phyloP scores from a whole-genome alignment of 306 rosid species.

The Ziziphus jujuba region DNA sequence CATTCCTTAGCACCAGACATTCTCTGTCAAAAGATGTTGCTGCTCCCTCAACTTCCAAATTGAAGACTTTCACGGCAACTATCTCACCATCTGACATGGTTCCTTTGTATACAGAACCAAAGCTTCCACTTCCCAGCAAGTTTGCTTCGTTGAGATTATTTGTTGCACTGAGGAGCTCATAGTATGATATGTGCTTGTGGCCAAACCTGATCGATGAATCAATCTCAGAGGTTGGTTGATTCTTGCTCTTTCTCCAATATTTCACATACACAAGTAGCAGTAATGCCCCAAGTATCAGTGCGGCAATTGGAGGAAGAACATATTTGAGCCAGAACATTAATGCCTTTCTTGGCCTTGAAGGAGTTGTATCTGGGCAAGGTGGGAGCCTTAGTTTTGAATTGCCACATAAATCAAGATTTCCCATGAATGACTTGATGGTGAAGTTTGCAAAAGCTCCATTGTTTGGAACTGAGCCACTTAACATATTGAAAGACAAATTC shows the following conservation, averaged over 20 bases:
- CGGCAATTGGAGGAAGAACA: neutral
- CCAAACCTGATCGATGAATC: neutral
- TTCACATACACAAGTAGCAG: neutral
- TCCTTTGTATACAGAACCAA: no score
- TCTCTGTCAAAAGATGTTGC: no score
- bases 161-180: slow-evolving; percentile 27
- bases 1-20: no score
- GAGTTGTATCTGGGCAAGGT: slow-evolving; percentile 11
- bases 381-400: slow-evolving; percentile 22
- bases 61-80: no score
- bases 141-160: slow-evolving; percentile 10
- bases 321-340: neutral
- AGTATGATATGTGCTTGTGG: slow-evolving; percentile 23
- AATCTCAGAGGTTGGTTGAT: neutral
- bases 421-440: slow-evolving; percentile 36
- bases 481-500: no score
- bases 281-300: neutral
- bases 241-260: neutral
- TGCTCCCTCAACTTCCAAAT: no score
- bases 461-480: no score
- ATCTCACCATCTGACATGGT: no score
- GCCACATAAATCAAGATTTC: no score
- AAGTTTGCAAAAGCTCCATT: no score
- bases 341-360: neutral
- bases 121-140: no score